A percentile compares a stretch with the other conserved stretches of the same genome.
Conservation (phyloP, 2,329 filamentous ascomycete genomes). For the Rutstroemia sp. region DNA sequence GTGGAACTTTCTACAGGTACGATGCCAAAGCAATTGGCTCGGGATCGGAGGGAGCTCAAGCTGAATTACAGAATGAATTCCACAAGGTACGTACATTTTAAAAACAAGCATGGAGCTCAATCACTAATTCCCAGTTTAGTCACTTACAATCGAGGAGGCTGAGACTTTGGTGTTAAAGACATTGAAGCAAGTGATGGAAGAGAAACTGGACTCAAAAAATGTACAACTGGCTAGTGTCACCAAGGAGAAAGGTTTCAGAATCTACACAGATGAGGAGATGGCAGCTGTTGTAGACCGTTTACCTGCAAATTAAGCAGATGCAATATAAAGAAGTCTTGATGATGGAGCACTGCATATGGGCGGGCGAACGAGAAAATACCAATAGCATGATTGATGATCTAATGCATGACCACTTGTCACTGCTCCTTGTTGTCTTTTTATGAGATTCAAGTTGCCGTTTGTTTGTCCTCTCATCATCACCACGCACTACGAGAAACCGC, state of each 20-base stretch:
- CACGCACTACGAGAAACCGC: too few species aligned
- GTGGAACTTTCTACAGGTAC: slow-evolving; percentile 97
- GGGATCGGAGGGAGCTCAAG: slow-evolving; percentile 93
- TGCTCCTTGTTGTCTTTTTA: too few species aligned
- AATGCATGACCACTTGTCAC: not conserved
- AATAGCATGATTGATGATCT: slow-evolving; percentile 8
- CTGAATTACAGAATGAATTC: slow-evolving; percentile 97
- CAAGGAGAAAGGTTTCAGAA: slow-evolving; percentile 94
- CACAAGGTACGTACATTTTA: slow-evolving; percentile 57
- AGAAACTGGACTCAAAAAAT: slow-evolving; percentile 98
- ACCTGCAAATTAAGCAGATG: slow-evolving; percentile 48
- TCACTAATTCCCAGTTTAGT: slow-evolving; percentile 41
- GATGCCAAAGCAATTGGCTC: slow-evolving; percentile 98
- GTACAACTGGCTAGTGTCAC: slow-evolving; percentile 97
- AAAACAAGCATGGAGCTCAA: not conserved
- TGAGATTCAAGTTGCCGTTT: not conserved
- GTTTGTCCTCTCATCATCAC: not conserved
- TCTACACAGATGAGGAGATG: slow-evolving; percentile 99
- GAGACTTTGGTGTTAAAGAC: slow-evolving; percentile 96
- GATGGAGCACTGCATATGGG: not conserved
- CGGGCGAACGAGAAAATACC: slow-evolving; percentile 2
- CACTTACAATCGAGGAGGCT: slow-evolving; percentile 83
- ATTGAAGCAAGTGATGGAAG: slow-evolving; percentile 99
- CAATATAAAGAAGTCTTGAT: slow-evolving; percentile 4
- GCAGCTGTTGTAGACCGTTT: slow-evolving; percentile 81